A percentile compares a stretch with the other conserved stretches of the same genome.
phyloP scores from a whole-genome alignment of 306 rosid genomes.

The Prosopis cineraria region DNA sequence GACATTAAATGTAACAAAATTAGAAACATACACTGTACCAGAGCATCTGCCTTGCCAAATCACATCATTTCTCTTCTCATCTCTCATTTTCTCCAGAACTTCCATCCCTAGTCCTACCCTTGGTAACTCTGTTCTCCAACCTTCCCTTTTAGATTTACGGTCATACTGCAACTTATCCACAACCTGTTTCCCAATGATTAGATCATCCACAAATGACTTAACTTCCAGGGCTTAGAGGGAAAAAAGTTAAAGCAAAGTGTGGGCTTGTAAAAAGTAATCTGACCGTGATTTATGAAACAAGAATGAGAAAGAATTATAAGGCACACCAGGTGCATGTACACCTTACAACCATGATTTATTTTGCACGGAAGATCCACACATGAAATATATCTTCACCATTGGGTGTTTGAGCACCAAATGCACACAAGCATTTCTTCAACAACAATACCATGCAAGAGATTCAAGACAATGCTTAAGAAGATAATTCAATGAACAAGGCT shows the following conservation, averaged over 20 bases:
- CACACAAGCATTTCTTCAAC: not conserved
- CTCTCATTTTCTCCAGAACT: constrained; percentile 70
- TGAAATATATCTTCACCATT: not conserved
- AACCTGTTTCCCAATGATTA: constrained; percentile 59
- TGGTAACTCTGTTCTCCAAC: constrained; percentile 81
- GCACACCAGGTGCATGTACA: not conserved
- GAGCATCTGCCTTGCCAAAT: constrained; percentile 98
- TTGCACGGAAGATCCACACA: not conserved
- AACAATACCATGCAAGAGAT: not conserved
- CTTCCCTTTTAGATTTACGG: constrained; percentile 68
- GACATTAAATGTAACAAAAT: constrained; percentile 14
- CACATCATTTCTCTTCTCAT: constrained; percentile 71
- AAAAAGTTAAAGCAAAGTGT: not conserved
- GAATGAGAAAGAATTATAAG: not conserved
- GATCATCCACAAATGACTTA: constrained; percentile 31
- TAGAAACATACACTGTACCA: constrained; percentile 94
- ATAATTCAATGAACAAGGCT: constrained; percentile 11
- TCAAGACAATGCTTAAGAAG: constrained; percentile 14
- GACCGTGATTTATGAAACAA: not conserved
- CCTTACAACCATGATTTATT: not conserved
- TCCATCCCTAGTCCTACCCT: constrained; percentile 62
- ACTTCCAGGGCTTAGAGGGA: constrained; percentile 6
- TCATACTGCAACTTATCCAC: constrained; percentile 80
- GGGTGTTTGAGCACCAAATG: not conserved
- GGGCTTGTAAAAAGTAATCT: not conserved